phyloP scores from a whole-genome alignment of 441 rosid species.

The Populus hybrid region DNA sequence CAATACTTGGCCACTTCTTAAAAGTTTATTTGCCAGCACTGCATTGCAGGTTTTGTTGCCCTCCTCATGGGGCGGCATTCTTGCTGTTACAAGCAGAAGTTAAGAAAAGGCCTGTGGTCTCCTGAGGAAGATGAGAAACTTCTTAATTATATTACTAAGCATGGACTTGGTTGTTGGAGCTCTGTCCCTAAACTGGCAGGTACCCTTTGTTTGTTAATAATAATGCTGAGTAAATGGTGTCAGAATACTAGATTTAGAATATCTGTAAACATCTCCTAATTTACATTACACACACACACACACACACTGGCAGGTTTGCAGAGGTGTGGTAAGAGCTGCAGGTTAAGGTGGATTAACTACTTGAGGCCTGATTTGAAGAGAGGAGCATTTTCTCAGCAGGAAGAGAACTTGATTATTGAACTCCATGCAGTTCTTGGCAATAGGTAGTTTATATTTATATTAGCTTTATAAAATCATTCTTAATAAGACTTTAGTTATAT shows the following conservation, averaged over 20 bases:
- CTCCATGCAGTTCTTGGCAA: conserved; percentile 77
- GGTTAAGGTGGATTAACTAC: conserved; percentile 82
- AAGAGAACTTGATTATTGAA: conserved; percentile 71
- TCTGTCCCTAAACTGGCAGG: conserved; percentile 88
- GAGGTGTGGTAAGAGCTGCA: conserved; percentile 84
- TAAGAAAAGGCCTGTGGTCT: conserved; percentile 86
- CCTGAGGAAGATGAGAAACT: conserved; percentile 91
- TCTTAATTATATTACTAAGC: conserved; percentile 58
- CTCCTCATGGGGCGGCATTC: conserved; percentile 74
- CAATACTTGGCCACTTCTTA: background rate
- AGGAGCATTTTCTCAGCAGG: conserved; percentile 76
- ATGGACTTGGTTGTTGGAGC: conserved; percentile 92
- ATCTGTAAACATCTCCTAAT: background rate
- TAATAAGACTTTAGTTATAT: background rate
- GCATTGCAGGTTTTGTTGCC: conserved; percentile 14
- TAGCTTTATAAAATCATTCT: background rate
- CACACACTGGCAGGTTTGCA: conserved; percentile 47
- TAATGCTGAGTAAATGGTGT: background rate
- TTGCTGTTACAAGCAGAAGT: conserved; percentile 78
- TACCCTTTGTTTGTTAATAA: conserved; percentile 10
- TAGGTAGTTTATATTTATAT: conserved; percentile 34
- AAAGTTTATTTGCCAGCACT: conserved; percentile 3
- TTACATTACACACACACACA: too few species aligned
- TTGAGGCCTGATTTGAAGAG: conserved; percentile 88
- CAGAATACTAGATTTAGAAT: background rate